Base-by-base conservation (phyloP, 768 basidiomycete genomes). In the Cystobasidium tubakii region DNA sequence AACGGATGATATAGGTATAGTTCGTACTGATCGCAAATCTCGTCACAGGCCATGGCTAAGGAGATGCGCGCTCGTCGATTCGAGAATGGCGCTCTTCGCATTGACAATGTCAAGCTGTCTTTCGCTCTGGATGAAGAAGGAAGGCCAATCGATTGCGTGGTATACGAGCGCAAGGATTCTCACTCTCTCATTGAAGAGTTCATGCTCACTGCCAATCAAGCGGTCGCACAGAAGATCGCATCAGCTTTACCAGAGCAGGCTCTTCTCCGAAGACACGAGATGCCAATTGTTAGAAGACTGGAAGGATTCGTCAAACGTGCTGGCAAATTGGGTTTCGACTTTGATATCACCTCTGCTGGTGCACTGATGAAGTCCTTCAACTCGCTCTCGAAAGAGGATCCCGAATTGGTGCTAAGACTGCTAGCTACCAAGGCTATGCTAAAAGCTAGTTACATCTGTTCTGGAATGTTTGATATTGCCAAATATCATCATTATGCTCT, bases 391-490 rank as follows among this genome's bases (percentile, higher is more conserved):
- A 87, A 94, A 75, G 86, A 88, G 9, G 87, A 87, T 66, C 74
- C 70, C 42, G 62, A 69, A 29, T 83, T 86, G 63, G 85, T 93
- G n/a, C 83, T 99, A 12, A 88, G 93, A 81, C 80, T 96, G 39
- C 84, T 97, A 50, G 87, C 88, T 19, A 88, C 86, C 81, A 96
- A 96, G 82, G 89, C 92, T n/a, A 97, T 93, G 75, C 90, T 92
- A 74, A 86, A 89, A 65, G 92, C 96, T 77, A 94, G 93, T 82
- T 99, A 99, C 82, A 98, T 98, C 88, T 99, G 96, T 80, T 87
- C 93, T 29, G 96, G 96, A 76, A 97, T 97, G 95, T 84, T 99
- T 77, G 96, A 99, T 82, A 99, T 99, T 79, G 92, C 93, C 50
- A 97, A 97, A 83, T 99, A 98, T 79, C 83, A 87, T 34, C 96